Conservation (phyloP, 2,329 filamentous ascomycete genomes). For the Fusarium sambucinum region DNA sequence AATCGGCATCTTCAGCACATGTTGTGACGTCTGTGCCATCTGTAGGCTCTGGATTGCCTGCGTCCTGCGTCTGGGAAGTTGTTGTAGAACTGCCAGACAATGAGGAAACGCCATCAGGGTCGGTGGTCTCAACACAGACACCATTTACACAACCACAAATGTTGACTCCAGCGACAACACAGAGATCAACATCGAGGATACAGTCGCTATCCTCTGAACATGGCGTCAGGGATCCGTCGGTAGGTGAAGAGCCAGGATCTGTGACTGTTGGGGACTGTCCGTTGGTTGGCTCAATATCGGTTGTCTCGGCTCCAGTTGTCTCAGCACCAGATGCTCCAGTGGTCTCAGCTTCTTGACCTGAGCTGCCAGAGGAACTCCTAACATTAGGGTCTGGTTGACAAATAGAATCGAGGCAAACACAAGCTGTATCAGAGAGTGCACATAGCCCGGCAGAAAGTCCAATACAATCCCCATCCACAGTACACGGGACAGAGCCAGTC, state of each 20-base stretch:
- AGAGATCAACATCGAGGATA: conserved; percentile 4
- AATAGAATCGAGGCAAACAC: conserved; percentile 8
- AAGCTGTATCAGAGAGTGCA: neutral
- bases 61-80: neutral
- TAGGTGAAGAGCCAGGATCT: neutral
- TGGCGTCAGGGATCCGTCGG: neutral
- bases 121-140: neutral
- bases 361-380: neutral
- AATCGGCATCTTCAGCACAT: conserved; percentile 11
- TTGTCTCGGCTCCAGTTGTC: neutral
- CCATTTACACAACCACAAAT: conserved; percentile 16
- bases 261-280: neutral
- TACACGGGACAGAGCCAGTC: conserved; percentile 3
- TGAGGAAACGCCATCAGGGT: neutral
- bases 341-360: neutral
- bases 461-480: conserved; percentile 8
- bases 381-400: conserved; percentile 9
- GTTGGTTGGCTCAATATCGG: conserved; percentile 1
- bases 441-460: conserved; percentile 8
- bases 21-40: neutral
- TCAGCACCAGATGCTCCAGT: neutral
- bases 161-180: conserved; percentile 6
- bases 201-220: conserved; percentile 26
- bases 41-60: neutral
- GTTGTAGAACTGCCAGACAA: neutral